Base-by-base conservation (phyloP, 306 rosid genomes). In the Dalbergia oliveri region DNA sequence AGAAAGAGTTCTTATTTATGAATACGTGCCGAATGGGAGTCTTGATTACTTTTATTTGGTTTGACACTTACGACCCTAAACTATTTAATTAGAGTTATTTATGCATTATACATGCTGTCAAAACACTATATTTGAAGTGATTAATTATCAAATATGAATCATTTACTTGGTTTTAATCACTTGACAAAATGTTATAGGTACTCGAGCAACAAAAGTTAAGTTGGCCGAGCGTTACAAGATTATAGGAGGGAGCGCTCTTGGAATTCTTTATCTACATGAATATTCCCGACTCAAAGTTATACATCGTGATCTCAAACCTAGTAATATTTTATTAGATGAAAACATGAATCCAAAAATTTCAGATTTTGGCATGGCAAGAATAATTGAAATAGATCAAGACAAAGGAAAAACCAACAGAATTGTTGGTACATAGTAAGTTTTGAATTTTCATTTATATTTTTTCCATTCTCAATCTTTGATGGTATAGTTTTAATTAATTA, bases 391-490 rank as follows among this genome's bases (percentile, higher is more conserved):
- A 3, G 88, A 87, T 8, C 75, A 86, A 77, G 71, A 65, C 0
- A 80, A 66, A 47, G 84, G 26, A 34, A 69, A 45, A 11, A 92
- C 93, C 0, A 49, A 8, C 0, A 69, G 59, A 70, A 64, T 90
- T 5, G 90, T 84, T 37, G 92, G 92, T 31, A 92, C 89, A 3
- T 83, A 68, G 92, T 92, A 89, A 86, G 95, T 80, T 6, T 61
- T 19, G 0, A 5, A 9, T 66, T 4, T 9, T 13, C 16, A 4
- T n/a, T 0, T 39, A n/a, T 4, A 51, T 33, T 0, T 23, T 1
- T 23, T 8, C 18, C 8, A 18, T 5, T 67, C 9, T 19, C 14
- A 18, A 1, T 39, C 58, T 5, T 9, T 7, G 0, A 33, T 4
- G 0, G 0, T 5, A 59, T 23, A 5, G 1, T 9, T 31, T 63